These are phyloP conservation scores for Candida tunisiensis DNA, from an alignment of 1,139 yeast genomes.

Conservation along the genomic window DNA sequence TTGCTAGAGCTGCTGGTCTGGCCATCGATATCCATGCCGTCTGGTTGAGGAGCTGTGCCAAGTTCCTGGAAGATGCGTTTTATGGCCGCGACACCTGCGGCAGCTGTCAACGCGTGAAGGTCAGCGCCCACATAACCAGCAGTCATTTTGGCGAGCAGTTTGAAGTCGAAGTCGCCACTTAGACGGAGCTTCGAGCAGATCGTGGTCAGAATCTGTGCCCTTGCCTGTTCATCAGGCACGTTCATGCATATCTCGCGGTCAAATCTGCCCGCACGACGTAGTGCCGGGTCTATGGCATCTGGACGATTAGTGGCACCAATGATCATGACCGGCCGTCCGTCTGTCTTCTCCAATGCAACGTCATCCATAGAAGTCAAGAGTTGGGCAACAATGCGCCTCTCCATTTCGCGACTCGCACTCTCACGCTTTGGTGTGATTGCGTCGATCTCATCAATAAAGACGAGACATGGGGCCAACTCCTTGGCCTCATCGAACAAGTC, in stretches of 20 bases:
- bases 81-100: slow-evolving; percentile 91
- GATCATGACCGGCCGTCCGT: slow-evolving; percentile 85
- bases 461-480: slow-evolving; percentile 73
- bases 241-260: slow-evolving; percentile 87
- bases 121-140: slow-evolving; percentile 99
- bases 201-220: slow-evolving; percentile 59
- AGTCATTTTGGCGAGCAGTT: slow-evolving; percentile 70
- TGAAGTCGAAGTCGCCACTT: slow-evolving; percentile 54
- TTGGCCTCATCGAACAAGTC: slow-evolving; percentile 93
- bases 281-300: slow-evolving; percentile 88
- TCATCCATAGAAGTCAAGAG: slow-evolving; percentile 90
- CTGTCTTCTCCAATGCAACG: slow-evolving; percentile 69
- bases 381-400: slow-evolving; percentile 91
- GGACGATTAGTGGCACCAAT: slow-evolving; percentile 98
- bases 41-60: not conserved
- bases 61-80: slow-evolving; percentile 51
- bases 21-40: slow-evolving; percentile 2
- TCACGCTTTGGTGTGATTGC: slow-evolving; percentile 98
- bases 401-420: slow-evolving; percentile 98
- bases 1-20: not conserved
- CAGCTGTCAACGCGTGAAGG: slow-evolving; percentile 80
- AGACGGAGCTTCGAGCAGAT: slow-evolving; percentile 55
- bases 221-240: slow-evolving; percentile 80
- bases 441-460: slow-evolving; percentile 92
- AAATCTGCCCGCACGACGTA: slow-evolving; percentile 92